Base-by-base conservation (phyloP, 1,139 yeast species). In the Candida frijolesensis region DNA sequence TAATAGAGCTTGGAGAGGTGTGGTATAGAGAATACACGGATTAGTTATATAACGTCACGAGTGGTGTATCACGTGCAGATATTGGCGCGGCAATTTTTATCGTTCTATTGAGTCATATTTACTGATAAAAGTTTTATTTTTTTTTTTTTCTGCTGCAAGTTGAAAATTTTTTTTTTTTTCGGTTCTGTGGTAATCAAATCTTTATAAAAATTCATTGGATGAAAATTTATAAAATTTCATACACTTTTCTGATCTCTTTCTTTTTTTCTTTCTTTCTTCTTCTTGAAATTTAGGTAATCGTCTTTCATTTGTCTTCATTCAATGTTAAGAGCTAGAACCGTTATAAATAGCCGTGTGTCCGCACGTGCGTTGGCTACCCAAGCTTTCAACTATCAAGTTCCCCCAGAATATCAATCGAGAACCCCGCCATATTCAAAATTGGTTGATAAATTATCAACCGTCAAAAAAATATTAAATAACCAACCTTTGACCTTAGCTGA, bases 401-500 rank as follows among this genome's bases (percentile, higher is more conserved):
- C 96, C 3, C 63, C 72, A 32, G 88, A 84, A 48, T 84, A 68
- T 64, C 73, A 74, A 62, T 72, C 89, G 25, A 80, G 96, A 66
- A 82, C 91, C 32, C 98, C 98, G 7, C 97, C 97, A 15, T 94
- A 92, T 66, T 83, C 83, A 42, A 86, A 87, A 67, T 78, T 94
- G 55, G 72, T 89, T 47, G 71, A 74, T 32, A 88, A 87, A 48
- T 77, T 94, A 54, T 67, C 71, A 5, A 67, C 74, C 40, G 96
- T 91, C 50, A 83, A 87, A 56, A 70, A 71, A 53, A 79, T 89
- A 35, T 74, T 91, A 46, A 79, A 79, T 57, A 72, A 85, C 63
- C 80, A 85, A 59, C 97, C 96, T 3, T 78, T 94, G 61, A 94
- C 99, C 0, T 75, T 89, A 51, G 96, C 98, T 11, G 99, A 94